Percentiles rank a stretch among this genome's conserved stretches.
Evolutionary conservation across 2,329 filamentous ascomycete species (phyloP).

Genomic region (Diaporthe ampelina): DNA sequence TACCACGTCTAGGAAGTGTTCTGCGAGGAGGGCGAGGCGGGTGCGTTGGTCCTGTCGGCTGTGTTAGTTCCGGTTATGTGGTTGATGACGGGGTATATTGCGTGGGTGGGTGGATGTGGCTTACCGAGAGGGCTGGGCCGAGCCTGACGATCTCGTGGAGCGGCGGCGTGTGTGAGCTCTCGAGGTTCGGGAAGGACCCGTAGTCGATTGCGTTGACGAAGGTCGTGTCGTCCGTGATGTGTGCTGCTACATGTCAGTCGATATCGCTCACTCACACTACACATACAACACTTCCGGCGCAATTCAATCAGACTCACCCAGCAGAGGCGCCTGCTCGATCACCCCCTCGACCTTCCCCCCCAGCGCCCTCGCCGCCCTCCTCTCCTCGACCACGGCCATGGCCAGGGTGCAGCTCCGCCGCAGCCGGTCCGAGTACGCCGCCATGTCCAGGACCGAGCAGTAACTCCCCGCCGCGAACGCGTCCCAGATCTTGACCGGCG

Average conservation of each 20-base stretch:
- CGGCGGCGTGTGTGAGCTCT: slow-evolving; percentile 53
- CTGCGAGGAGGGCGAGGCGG: slow-evolving; percentile 63
- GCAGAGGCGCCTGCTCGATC: slow-evolving; percentile 60
- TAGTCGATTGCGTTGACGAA: slow-evolving; percentile 65
- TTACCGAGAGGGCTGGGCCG: slow-evolving; percentile 67
- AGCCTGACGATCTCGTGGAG: slow-evolving; percentile 62
- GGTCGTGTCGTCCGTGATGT: slow-evolving; percentile 55
- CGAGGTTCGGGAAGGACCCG: slow-evolving; percentile 64
- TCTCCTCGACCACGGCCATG: slow-evolving; percentile 66
- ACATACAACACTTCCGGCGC: neutral
- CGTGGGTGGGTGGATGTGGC: no score
- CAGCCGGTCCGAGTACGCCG: slow-evolving; percentile 59
- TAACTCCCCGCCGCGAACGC: slow-evolving; percentile 66
- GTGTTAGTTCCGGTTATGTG: neutral
- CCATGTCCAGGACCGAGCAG: slow-evolving; percentile 63
- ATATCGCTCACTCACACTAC: no score
- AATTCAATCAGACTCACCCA: slow-evolving; percentile 57
- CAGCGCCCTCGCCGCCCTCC: slow-evolving; percentile 60
- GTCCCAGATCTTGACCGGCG: slow-evolving; percentile 59
- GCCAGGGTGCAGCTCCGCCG: slow-evolving; percentile 65
- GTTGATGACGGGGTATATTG: no score
- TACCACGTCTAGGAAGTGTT: slow-evolving; percentile 66
- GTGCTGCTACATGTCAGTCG: slow-evolving; percentile 50
- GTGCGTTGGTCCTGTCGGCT: slow-evolving; percentile 60
- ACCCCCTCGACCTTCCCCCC: slow-evolving; percentile 55